These are phyloP conservation scores for Starmerella scarabaei DNA, from an alignment of 805 yeast species.

Conservation along the genomic window DNA sequence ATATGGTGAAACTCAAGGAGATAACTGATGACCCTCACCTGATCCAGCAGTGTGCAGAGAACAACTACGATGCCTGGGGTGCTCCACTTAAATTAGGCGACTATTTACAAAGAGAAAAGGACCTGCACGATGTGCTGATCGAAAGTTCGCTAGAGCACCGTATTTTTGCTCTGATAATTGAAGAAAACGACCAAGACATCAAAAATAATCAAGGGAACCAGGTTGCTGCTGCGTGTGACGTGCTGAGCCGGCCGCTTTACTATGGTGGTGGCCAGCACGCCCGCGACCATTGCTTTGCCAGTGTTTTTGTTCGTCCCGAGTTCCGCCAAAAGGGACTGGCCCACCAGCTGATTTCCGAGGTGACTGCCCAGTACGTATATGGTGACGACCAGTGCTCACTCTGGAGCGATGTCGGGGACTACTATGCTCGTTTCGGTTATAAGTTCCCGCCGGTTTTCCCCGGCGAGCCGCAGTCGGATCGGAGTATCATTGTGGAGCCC, in stretches of 20 bases:
- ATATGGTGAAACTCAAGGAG: conserved; percentile 2
- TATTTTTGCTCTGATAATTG: neutral
- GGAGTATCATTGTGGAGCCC: conserved; percentile 1
- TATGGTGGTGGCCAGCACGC: conserved; percentile 4
- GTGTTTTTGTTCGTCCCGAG: conserved; percentile 7
- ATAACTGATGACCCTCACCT: conserved; percentile 6
- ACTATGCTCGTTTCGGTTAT: conserved; percentile 11
- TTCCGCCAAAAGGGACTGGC: conserved; percentile 9
- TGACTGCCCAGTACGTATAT: neutral
- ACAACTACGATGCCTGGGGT: conserved; percentile 13
- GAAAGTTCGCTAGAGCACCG: neutral
- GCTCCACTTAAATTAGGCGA: conserved; percentile 5
- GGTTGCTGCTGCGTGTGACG: conserved; percentile 10
- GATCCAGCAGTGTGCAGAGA: conserved; percentile 1
- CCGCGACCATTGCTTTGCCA: conserved; percentile 10
- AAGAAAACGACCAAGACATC: neutral
- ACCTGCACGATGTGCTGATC: neutral
- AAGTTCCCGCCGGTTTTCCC: conserved; percentile 4
- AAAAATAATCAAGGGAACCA: neutral
- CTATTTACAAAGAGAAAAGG: conserved; percentile 6
- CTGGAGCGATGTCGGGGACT: conserved; percentile 17
- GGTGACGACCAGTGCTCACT: conserved; percentile 8
- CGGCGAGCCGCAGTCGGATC: conserved; percentile 2
- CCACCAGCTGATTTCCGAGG: conserved; percentile 2
- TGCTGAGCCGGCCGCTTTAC: conserved; percentile 13